Evolutionary conservation across 148 eudicot genomes (phyloP), one percentile per base, ranked within the genome.

Genomic region (Fagopyrum esculentum): DNA sequence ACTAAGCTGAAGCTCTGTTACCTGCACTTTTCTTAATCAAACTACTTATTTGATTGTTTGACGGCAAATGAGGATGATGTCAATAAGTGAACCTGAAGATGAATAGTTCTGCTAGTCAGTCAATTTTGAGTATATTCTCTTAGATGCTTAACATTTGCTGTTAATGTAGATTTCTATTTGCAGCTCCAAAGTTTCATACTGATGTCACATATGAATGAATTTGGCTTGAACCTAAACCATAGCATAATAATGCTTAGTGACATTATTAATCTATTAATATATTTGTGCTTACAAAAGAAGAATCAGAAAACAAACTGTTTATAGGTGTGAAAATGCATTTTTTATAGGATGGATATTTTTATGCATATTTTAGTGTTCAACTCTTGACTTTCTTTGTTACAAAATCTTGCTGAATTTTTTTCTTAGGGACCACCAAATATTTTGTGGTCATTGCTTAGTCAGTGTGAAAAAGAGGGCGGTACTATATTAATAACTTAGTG

Each of bases 401-500:
- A 66, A 66, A 43, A 66, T 66, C 71, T 66, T 4, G 71, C 71
- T 66, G 45, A 43, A 66, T 66, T 35, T 64, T 35, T 64, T 66
- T 40, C 47, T 5, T 13, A 66, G 71, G 71, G 71, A 15, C 71
- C 71, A 66, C 71, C 71, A 66, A 40, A 66, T 66, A 66, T 66
- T 43, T 66, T 40, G 47, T 66, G 71, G 71, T 5, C 71, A 66
- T 66, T 35, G 71, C 47, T 66, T 66, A 66, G 71, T 66, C 17
- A 40, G 71, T 40, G 35, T 66, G 46, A 66, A 66, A 30, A 43
- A 40, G 71, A 66, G 17, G 71, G 40, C 30, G 71, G 71, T 66
- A 66, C 47, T 66, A 66, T 40, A 66, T 12, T 12, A 66, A 40
- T 40, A 66, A 66, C 45, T 66, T 66, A 35, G 47, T 40, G 47